Conservation (phyloP, 768 basidiomycete species). For the Jaapia argillacea region DNA sequence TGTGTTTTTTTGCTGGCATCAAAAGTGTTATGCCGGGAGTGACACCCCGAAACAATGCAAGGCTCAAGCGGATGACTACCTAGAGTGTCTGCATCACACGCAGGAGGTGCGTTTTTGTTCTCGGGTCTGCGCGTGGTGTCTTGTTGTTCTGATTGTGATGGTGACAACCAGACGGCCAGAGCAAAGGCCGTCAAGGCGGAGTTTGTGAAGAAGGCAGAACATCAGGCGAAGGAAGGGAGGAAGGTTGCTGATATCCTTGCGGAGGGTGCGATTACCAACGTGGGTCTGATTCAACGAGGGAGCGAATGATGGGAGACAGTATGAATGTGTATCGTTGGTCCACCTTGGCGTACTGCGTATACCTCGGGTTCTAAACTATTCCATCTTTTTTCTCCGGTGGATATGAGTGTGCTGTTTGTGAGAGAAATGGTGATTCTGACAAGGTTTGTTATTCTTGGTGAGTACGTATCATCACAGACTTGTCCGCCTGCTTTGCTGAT, state of each 20-base stretch:
- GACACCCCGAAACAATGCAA: conserved; percentile 68
- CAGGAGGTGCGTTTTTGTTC: conserved; percentile 58
- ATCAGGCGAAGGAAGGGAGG: conserved; percentile 15
- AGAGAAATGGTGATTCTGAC: no score
- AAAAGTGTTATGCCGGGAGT: conserved; percentile 80
- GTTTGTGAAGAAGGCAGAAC: neutral
- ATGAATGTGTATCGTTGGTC: no score
- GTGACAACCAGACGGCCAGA: neutral
- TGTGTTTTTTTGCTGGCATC: no score
- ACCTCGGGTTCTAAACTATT: no score
- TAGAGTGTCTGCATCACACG: conserved; percentile 83
- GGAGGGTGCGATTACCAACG: conserved; percentile 25
- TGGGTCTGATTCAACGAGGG: conserved; percentile 24
- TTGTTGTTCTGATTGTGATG: neutral
- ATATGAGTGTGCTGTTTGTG: no score
- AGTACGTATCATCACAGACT: no score
- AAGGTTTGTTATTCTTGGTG: no score
- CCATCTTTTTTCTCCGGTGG: no score
- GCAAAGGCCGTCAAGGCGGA: neutral
- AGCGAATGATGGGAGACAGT: no score
- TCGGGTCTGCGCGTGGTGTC: neutral
- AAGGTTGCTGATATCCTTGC: conserved; percentile 25
- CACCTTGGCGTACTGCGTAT: no score
- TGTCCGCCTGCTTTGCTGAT: no score
- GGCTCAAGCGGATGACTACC: conserved; percentile 70